Evolutionary conservation across 2,329 filamentous ascomycete genomes (phyloP).

Genomic region (Diaporthe vexans): DNA sequence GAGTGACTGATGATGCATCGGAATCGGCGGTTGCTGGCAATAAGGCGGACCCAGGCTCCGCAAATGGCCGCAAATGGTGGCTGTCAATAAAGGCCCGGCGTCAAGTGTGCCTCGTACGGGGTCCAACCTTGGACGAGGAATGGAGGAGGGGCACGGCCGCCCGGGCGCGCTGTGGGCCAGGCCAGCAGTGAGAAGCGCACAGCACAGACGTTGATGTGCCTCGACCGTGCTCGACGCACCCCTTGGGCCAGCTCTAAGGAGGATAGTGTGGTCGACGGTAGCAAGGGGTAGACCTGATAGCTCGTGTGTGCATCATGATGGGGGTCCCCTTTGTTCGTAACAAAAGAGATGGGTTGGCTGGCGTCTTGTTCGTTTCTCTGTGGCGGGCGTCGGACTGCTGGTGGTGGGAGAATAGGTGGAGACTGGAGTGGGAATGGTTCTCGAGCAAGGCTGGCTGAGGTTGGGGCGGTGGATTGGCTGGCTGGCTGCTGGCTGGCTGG

Average conservation of each 20-base stretch:
- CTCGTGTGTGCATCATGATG: constrained; percentile 1
- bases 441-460: not conserved
- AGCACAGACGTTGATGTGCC: constrained; percentile 29
- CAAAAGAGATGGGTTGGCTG: constrained; percentile 12
- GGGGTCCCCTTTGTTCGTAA: not conserved
- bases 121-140: not conserved
- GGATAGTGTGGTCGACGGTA: not conserved
- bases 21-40: constrained; percentile 33
- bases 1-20: constrained; percentile 4
- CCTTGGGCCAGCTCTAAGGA: constrained; percentile 16
- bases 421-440: not conserved
- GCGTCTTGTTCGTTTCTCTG: constrained; percentile 1
- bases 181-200: not conserved
- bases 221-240: constrained; percentile 21
- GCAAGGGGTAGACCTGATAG: not conserved
- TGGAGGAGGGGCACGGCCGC: not conserved
- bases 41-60: constrained; percentile 18
- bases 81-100: constrained; percentile 4
- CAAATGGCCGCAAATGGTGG: not conserved
- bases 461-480: not conserved
- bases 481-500: not conserved
- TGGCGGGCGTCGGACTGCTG: constrained; percentile 4
- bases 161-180: constrained; percentile 15
- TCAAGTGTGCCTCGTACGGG: constrained; percentile 24
- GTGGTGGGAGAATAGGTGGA: not conserved